Base-by-base conservation (phyloP, 1,284 basidiomycete species). In the Ceratobasidium theobromae region DNA sequence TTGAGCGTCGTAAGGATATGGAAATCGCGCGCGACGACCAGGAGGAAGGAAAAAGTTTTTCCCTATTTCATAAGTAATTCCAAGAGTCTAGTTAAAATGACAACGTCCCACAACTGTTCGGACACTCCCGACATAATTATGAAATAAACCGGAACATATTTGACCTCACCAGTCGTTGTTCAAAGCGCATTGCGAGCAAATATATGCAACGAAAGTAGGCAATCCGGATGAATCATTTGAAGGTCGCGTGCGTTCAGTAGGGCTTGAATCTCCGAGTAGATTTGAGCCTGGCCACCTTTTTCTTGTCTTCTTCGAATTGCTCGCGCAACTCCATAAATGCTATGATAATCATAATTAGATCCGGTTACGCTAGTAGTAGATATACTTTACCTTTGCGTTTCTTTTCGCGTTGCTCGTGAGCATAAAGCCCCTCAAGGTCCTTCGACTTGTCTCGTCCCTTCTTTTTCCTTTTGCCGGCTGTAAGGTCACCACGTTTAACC, bases 381-480 rank as follows among this genome's bases (percentile, higher is more conserved):
- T 27, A 21, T 65, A 5, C 74, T 85, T 70, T 74, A 93, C 93
- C 86, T 76, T 88, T 84, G 67, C 91, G 80, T 75, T 93, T 93
- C 77, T 88, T 87, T 75, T 95, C 93, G 66, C 89, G 87, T 71
- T 86, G 84, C 75, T 95, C 92, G 82, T 94, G 95, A 23, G 85
- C 86, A 77, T 95, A 95, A 74, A 96, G 95, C 14, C 82, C 81
- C 8, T 81, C 83, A 74, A 90, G 89, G 72, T 91, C 87, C 73
- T 84, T 84, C 67, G 80, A 79, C 72, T 86, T 85, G 76, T 87
- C 88, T 78, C 86, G 87, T 70, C 81, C 80, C 69, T 74, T 76
- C 74, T 75, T 75, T 71, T 83, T 81, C 53, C 84, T 77, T 72
- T 80, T 80, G 73, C 77, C 68, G 28, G 66, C 65, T 71, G 75